Base-by-base conservation (phyloP, 2,329 filamentous ascomycete genomes). In the Diaporthe nobilis region DNA sequence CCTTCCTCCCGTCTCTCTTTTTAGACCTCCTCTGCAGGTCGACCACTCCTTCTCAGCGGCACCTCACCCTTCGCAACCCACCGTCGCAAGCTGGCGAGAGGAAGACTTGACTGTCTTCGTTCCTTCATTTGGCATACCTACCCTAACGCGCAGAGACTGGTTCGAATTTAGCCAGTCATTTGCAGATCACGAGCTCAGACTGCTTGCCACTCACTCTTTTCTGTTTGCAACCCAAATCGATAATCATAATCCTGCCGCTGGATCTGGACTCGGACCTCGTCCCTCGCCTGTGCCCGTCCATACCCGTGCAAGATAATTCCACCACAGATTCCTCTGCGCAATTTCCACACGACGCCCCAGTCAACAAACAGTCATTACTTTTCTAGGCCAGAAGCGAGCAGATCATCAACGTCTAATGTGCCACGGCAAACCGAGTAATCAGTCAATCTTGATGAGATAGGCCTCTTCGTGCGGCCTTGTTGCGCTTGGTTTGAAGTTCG, bases 1-100 rank as follows among this genome's bases (percentile, higher is more conserved):
- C 71, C 57, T 71, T 74, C 73, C 72, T 68, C 73, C 74, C 68
- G 57, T 76, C 75, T 73, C 67, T 75, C 73, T 78, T 76, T 74
- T 73, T 71, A 75, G 65, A 70, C 55, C 60, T 51, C 55, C 44
- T 72, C 63, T 61, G 49, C 74, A 49, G 42, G 67, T 49, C 57
- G 76, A 47, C 34, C 65, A 51, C 65, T 74, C 63, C 71, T 61
- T 70, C 61, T 63, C 37, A 65, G 53, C 74, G 49, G 60, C 42
- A 25, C 67, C 72, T 28, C 44, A 39, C 72, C 74, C 8, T 44
- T 49, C 12, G 51, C 47, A 42, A 22, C 61, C 49, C 47, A 57
- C 71, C 34, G 49, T 72, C 70, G 65, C 65, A 70, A 70, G 42
- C 65, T 53, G 58, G 71, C 51, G 58, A 65, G 58, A 73, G 71